Base-by-base conservation (phyloP, 495 filamentous ascomycete species). In the Neurospora sp. region DNA sequence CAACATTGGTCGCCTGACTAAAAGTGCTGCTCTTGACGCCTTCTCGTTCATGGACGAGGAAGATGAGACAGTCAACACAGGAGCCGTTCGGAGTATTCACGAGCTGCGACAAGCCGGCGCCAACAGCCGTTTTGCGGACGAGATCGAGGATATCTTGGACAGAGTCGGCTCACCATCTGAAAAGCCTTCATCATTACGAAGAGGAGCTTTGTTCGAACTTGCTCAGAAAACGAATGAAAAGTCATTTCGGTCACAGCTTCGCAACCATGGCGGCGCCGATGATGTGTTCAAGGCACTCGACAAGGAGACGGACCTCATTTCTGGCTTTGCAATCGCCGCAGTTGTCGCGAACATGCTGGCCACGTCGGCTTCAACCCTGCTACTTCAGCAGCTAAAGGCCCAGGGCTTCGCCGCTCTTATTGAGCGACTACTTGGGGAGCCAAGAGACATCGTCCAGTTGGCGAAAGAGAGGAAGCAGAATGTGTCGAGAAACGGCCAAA, bases 71-170 rank as follows among this genome's bases (percentile, higher is more conserved):
- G 86, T 86, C 37, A 81, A 81, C 62, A 83, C 85, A 59, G 86
- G 85, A 16, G 83, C 88, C 70, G 90, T 97, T 73, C 89, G 91
- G 69, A 96, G 90, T 75, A 92, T 98, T 41, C 94, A 98, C 78
- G 96, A 99, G 79, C 85, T 99, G 59, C 88, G 94, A 74, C 92
- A 93, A 75, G 90, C 93, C 46, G 96, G 96, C 9, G 90, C 90
- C 31, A 96, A 94, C 79, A 90, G 89, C 69, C 91, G 94, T 23
- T 94, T 96, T 72, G 82, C 90, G 8, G 89, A 93, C 75, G 92
- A 94, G 69, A 86, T 96, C 70, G 92, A 95, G 76, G 90, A 93
- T 70, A 85, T 97, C 11, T 86, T 97, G 73, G 93, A 96, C 72
- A 92, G 96, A 73, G 91, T 99, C 74, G 90, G 92, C 70, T 84